Evolutionary conservation across 2,329 filamentous ascomycete species (phyloP), one percentile per base, ranked within the genome.

Genomic region (Claviceps sorghi): DNA sequence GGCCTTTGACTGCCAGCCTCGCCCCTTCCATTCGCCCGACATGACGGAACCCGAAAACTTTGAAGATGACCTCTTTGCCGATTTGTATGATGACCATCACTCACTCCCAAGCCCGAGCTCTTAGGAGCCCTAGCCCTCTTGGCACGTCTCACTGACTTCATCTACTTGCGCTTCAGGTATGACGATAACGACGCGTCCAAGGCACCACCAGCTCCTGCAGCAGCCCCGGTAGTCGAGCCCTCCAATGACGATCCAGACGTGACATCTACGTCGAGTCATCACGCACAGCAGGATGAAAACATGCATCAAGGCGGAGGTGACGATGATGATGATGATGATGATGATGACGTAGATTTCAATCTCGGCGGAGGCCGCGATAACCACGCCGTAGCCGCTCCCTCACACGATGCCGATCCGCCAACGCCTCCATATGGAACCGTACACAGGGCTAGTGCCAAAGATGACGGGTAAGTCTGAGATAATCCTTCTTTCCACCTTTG

Each of bases 61-160:
- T 60, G 89, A 95, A 61, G 90, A 95, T 64, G 89, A 95, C 77
- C 86, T 95, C 70, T 95, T 95, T 69, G 89, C 89, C 62, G 90
- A 95, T 72, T 80, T 95, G 89, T 95, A 75, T 72, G 88, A 3
- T 21, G 8, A 29, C 9, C 17, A 2, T 11, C 13, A 22, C 29
- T 8, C 9, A 29, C 15, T 13, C 48, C 5, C 36, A n/a, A n/a
- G 11, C 13, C 8, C 1, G 11, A 4, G 11, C 9, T 19, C 43
- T 26, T 26, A 5, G 26, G n/a, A 38, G 11, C 13, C 8, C 2
- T 11, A 4, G 11, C 4, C 19, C 43, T 45, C 17, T n/a, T 7
- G 15, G 13, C 9, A 9, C 11, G 29, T 21, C 13, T 49, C 15
- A 15, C 22, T 49, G 29, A 45, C 57, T 57, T 57, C 41, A 58